Evolutionary conservation across 768 basidiomycete species (phyloP).

Genomic region (Tulasnella sp.): DNA sequence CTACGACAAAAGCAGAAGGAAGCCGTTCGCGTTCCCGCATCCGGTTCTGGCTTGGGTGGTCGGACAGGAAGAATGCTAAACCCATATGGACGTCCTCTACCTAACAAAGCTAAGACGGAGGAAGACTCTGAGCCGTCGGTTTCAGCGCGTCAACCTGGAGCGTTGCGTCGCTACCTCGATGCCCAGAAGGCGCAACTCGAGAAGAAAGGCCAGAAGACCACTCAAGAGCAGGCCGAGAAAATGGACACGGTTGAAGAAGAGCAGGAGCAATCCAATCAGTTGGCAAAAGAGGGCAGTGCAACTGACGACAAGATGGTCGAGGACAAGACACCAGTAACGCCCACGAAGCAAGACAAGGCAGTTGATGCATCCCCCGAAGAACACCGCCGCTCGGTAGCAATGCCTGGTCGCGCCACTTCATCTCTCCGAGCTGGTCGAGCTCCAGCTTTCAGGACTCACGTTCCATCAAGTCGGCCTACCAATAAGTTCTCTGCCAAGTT

Average conservation of each 20-base stretch:
- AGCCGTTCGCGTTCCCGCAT: conserved; percentile 25
- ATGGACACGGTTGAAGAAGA: conserved; percentile 24
- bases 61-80: conserved; percentile 32
- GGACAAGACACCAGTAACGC: background rate
- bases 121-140: background rate
- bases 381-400: background rate
- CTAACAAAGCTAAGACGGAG: background rate
- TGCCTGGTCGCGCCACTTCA: conserved; percentile 32
- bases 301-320: conserved; percentile 25
- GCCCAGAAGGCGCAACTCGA: conserved; percentile 18
- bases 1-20: conserved; percentile 37
- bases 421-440: conserved; percentile 25
- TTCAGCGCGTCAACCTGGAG: background rate
- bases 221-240: background rate
- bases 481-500: conserved; percentile 33
- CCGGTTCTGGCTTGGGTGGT: background rate
- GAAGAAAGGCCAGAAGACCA: background rate
- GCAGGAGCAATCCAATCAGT: background rate
- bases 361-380: conserved; percentile 23
- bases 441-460: conserved; percentile 21
- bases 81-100: conserved; percentile 29
- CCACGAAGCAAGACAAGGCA: conserved; percentile 29
- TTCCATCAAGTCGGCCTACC: conserved; percentile 25
- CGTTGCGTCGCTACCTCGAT: conserved; percentile 26
- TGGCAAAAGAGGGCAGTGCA: background rate